Evolutionary conservation across 164 flowering plant genomes (phyloP), one percentile per base, ranked within the genome.

Genomic region (Piper longum): DNA sequence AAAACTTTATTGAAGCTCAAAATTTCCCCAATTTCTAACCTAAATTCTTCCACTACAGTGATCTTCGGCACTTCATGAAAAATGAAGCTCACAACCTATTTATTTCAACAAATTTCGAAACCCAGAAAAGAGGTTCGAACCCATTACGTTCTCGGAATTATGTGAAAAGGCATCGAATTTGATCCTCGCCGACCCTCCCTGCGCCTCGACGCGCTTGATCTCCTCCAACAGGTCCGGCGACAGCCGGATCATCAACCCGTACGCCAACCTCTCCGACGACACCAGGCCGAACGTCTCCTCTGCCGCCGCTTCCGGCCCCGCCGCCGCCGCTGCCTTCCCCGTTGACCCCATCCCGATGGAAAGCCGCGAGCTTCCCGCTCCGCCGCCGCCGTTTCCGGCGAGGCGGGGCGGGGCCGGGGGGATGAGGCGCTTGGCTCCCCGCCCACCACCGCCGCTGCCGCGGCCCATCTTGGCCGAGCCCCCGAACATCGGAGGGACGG

Each of bases 151-250:
- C n/a, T 84, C 95, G 16, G 68, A 52, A 62, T 80, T 85, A 54
- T 75, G 81, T 11, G 85, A 72, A 56, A 80, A 75, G n/a, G 80
- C 57, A 66, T 79, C 97, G 57, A 93, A 90, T 68, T 87, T 93
- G 68, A 93, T 88, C 74, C 79, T 71, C n/a, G 97, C 82, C 39
- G 72, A 64, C 3, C 82, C 88, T 0, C 91, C 96, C 57, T 78
- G 80, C 1, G 83, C 78, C 78, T 93, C 95, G 43, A 79, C 81
- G 48, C 87, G 81, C 75, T 66, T 88, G 85, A 93, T 88, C 88
- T 90, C 97, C 12, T 93, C 96, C 40, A 90, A 86, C 26, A 93
- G 76, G 70, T 87, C 89, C 11, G 99, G 97, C 7, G 86, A 70
- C 39, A 93, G 76, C 58, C 88, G 77, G 14, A 93, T 84, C 8